phyloP scores from a whole-genome alignment of 2,329 filamentous ascomycete genomes.

The Teratosphaeria destructans region DNA sequence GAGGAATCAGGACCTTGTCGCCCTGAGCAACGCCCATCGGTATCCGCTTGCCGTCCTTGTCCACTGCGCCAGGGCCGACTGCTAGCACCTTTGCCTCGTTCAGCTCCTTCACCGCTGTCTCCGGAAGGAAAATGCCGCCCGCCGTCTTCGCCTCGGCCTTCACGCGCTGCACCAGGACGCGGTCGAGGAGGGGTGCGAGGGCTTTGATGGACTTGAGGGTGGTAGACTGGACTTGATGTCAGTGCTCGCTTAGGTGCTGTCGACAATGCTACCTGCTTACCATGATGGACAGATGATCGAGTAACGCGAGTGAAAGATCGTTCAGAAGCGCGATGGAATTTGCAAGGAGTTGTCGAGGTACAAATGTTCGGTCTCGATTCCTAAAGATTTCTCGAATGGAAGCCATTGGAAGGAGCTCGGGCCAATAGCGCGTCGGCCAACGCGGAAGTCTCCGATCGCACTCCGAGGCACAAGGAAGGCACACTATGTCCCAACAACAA shows the following conservation, averaged over 20 bases:
- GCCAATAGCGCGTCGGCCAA: background rate
- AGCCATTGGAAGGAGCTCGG: slow-evolving; percentile 1
- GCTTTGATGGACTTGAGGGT: slow-evolving; percentile 91
- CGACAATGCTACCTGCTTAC: background rate
- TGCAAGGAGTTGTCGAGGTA: background rate
- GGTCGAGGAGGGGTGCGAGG: slow-evolving; percentile 92
- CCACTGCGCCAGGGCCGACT: slow-evolving; percentile 78
- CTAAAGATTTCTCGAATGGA: slow-evolving; percentile 3
- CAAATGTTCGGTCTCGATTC: background rate
- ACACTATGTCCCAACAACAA: background rate
- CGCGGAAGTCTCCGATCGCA: background rate
- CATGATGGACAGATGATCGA: slow-evolving; percentile 1
- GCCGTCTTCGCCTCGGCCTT: slow-evolving; percentile 97
- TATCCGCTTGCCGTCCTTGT: slow-evolving; percentile 82
- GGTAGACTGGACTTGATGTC: slow-evolving; percentile 21
- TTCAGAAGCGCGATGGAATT: background rate
- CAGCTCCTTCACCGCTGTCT: slow-evolving; percentile 93
- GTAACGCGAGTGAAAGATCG: background rate
- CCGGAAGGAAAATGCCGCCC: slow-evolving; percentile 92
- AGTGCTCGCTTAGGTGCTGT: background rate
- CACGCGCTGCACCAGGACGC: slow-evolving; percentile 93
- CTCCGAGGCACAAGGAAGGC: background rate
- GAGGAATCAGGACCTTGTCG: slow-evolving; percentile 91
- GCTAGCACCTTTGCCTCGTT: slow-evolving; percentile 96
- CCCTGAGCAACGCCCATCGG: slow-evolving; percentile 72